Evolutionary conservation across 768 basidiomycete genomes (phyloP), one percentile per base, ranked within the genome.

Genomic region (Pleurotus ostreatus): DNA sequence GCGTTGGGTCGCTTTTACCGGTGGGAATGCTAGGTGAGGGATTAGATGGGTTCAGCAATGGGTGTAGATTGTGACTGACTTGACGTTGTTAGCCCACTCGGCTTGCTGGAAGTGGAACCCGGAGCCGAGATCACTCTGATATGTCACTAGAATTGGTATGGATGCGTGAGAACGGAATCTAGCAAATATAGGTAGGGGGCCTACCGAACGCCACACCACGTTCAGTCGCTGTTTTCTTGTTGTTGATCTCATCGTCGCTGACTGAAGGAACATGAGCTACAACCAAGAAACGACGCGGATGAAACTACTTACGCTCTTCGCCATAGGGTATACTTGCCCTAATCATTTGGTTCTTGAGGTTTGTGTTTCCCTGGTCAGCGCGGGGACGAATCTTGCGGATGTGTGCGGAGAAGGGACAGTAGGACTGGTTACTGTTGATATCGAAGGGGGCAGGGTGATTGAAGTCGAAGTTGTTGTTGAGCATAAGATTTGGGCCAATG

Each of bases 381-480:
- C 51, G 51, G 9, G 51, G 51, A 5, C 51, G 37, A 41, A 41
- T 41, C 38, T 53, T 53, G 23, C 51, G 51, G 15, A 53, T 53
- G 15, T 53, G 51, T 4, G 51, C 51, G 2, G 51, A 41, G 37
- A 39, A 53, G 7, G 51, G 51, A n/a, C 51, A 53, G 5, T 16
- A 30, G 12, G 37, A 40, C n/a, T 53, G 51, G 22, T 53, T 41
- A 13, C 37, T 12, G 37, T n/a, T 20, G 8, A 53, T n/a, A 25
- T 53, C 20, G 20, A 53, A 53, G 12, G 51, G 51, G 9, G 51
- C 16, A 3, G 51, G 51, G 39, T 53, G 51, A 16, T 53, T 41
- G 51, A 53, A 53, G 22, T 53, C 51, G 38, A 53, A 53, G 26
- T 53, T 41, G 20, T 53, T 53, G 51, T 53, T 53, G 7, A n/a